These are phyloP conservation scores for Leishmania mexicana DNA, from an alignment of 208 protist genomes.

Conservation along the genomic window DNA sequence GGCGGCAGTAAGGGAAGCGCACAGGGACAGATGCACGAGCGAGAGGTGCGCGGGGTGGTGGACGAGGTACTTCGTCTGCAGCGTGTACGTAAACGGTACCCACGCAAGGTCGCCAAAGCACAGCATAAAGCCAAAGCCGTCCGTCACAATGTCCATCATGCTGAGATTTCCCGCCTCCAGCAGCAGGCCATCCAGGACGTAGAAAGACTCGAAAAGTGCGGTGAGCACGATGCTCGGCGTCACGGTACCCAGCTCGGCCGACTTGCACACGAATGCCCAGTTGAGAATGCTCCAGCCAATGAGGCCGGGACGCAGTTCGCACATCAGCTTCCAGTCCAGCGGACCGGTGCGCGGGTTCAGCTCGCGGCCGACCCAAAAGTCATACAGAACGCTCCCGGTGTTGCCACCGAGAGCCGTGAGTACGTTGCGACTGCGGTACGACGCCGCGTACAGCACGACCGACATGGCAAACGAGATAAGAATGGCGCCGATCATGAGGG, in stretches of 20 bases:
- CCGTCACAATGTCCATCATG: constrained; percentile 97
- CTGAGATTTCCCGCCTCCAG: constrained; percentile 92
- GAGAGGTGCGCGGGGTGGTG: constrained; percentile 60
- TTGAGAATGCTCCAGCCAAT: constrained; percentile 96
- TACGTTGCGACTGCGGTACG: constrained; percentile 62
- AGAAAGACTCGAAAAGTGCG: constrained; percentile 87
- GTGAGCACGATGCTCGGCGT: constrained; percentile 88
- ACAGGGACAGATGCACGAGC: constrained; percentile 45
- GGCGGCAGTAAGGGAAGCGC: constrained; percentile 36
- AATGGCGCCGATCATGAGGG: constrained; percentile 77
- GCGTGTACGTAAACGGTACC: constrained; percentile 96
- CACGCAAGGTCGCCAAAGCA: constrained; percentile 95
- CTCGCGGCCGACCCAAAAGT: constrained; percentile 96
- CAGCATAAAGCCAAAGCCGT: constrained; percentile 97
- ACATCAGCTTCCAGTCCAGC: constrained; percentile 97
- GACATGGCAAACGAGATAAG: constrained; percentile 75
- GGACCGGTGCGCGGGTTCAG: constrained; percentile 93
- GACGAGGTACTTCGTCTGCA: constrained; percentile 93
- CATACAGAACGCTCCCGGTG: constrained; percentile 90
- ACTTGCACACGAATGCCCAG: constrained; percentile 86
- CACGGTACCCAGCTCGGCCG: constrained; percentile 63
- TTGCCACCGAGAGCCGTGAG: constrained; percentile 81
- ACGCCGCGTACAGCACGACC: constrained; percentile 61
- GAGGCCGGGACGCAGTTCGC: constrained; percentile 95
- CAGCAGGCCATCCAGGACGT: constrained; percentile 94